Conservation (phyloP, 192 early-diverging fungal species). For the Umbelopsis ramanniana region DNA sequence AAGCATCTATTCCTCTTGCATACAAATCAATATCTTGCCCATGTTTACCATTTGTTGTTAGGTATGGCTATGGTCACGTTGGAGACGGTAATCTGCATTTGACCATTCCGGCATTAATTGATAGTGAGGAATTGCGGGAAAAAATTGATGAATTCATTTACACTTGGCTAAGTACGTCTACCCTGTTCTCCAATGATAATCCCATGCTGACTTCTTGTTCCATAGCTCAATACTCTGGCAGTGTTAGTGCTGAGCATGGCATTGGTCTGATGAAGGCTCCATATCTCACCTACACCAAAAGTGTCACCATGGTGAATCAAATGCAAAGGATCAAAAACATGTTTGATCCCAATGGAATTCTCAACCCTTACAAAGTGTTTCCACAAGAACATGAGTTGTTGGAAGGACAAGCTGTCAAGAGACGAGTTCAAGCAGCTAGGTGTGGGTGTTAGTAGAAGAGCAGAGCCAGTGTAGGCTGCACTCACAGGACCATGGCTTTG, state of each 20-base stretch:
- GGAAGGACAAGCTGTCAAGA: conserved; percentile 2
- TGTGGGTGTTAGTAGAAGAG: conserved; percentile 14
- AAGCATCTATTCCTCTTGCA: conserved; percentile 20
- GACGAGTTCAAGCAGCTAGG: conserved; percentile 11
- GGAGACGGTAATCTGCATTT: conserved; percentile 96
- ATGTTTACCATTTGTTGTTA: neutral
- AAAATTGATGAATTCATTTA: conserved; percentile 63
- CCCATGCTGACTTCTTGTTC: neutral
- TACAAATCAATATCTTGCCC: neutral
- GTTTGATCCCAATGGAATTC: conserved; percentile 83
- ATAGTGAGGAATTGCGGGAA: conserved; percentile 21
- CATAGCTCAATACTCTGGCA: conserved; percentile 22
- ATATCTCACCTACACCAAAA: conserved; percentile 71
- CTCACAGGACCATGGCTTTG: too few relatives aligned
- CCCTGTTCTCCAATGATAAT: too few relatives aligned
- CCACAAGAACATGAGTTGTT: conserved; percentile 15
- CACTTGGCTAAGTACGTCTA: conserved; percentile 70
- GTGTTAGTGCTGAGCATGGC: conserved; percentile 85
- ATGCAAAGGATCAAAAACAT: conserved; percentile 77
- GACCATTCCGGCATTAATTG: conserved; percentile 68
- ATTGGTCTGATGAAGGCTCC: conserved; percentile 72
- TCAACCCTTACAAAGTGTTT: conserved; percentile 70
- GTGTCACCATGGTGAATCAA: conserved; percentile 59
- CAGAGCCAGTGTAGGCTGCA: too few relatives aligned
- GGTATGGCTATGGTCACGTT: conserved; percentile 89